Conservation (phyloP, 257 asterid species). For the Solanum peruvianum region DNA sequence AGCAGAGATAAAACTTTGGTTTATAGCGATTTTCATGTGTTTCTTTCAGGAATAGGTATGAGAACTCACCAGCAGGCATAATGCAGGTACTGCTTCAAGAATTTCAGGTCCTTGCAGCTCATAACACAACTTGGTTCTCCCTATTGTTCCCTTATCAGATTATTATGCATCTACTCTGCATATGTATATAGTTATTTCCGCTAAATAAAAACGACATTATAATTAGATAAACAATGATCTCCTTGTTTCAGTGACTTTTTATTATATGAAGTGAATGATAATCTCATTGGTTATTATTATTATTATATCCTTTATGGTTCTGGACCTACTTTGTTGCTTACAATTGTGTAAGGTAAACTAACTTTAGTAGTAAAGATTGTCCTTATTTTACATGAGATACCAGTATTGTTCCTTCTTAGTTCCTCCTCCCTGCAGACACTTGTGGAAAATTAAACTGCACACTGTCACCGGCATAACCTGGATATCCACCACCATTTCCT, state of each 20-base stretch:
- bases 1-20: neutral
- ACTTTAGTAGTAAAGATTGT: neutral
- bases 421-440: neutral
- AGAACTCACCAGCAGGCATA: neutral
- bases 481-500: neutral
- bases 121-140: neutral
- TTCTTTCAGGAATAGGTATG: slow-evolving; percentile 6
- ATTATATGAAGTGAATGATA: neutral
- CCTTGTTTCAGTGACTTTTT: neutral
- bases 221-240: neutral
- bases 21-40: neutral
- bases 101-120: neutral
- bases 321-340: neutral
- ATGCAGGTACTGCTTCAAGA: neutral
- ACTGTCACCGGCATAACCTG: neutral
- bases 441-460: neutral
- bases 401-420: neutral
- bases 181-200: neutral
- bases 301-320: neutral
- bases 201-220: neutral
- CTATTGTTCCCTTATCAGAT: neutral
- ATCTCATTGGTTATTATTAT: neutral
- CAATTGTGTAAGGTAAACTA: neutral
- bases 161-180: neutral
- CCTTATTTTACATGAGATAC: neutral